Evolutionary conservation across 805 yeast genomes (phyloP).

Genomic region (Candida khao-thaluensis): DNA sequence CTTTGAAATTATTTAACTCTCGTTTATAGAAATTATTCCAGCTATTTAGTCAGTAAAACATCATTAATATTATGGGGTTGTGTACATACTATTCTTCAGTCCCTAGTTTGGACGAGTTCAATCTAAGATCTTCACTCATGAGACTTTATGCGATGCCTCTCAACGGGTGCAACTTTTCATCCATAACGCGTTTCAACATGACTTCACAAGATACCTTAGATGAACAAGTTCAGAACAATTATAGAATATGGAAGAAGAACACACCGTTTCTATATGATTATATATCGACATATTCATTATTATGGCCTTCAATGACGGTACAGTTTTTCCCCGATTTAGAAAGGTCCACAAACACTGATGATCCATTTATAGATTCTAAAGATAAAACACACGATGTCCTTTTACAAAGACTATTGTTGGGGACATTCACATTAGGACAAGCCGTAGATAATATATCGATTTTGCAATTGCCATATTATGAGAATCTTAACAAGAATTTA

Average conservation of each 20-base stretch:
- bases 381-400: slow-evolving; percentile 14
- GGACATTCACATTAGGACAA: slow-evolving; percentile 64
- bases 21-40: slow-evolving; percentile 86
- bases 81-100: slow-evolving; percentile 68
- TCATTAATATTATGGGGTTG: no score
- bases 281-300: slow-evolving; percentile 36
- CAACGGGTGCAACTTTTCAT: no score
- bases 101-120: slow-evolving; percentile 81
- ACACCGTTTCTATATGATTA: slow-evolving; percentile 44
- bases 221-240: slow-evolving; percentile 30
- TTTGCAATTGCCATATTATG: slow-evolving; percentile 32
- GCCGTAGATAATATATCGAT: slow-evolving; percentile 47
- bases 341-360: slow-evolving; percentile 3
- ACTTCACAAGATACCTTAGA: no score
- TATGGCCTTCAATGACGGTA: slow-evolving; percentile 45
- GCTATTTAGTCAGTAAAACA: slow-evolving; percentile 38
- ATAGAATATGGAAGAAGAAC: slow-evolving; percentile 45
- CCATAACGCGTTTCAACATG: no score
- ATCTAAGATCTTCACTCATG: slow-evolving; percentile 25
- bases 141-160: no score
- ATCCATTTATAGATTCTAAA: background rate
- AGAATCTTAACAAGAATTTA: slow-evolving; percentile 34
- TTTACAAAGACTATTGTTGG: slow-evolving; percentile 49
- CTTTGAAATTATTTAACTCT: slow-evolving; percentile 69
- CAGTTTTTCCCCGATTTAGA: slow-evolving; percentile 44